Evolutionary conservation across 768 basidiomycete species (phyloP), one percentile per base, ranked within the genome.

Genomic region (Hydnomerulius pinastri): DNA sequence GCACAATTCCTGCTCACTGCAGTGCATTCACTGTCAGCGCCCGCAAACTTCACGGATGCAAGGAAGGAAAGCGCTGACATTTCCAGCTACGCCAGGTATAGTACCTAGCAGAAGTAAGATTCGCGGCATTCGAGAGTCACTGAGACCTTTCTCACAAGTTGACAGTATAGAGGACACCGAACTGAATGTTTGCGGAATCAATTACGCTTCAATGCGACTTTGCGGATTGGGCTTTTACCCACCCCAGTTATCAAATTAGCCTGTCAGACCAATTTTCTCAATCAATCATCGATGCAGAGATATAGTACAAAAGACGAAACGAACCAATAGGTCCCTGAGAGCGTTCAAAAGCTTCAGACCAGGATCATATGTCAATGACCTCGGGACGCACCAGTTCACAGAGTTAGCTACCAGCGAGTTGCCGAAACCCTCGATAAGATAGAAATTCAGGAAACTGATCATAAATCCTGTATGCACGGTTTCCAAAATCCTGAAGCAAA

Each of bases 401-500:
- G 12, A 53, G 28, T 23, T 27, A 12, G 33, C n/a, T 4, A 13
- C 32, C 17, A 29, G 11, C 4, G 7, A 4, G 24, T 49, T 35
- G n/a, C 44, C 37, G 18, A 56, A 56, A 25, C 39, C 30, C 23
- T 42, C 24, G 7, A 56, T 56, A 27, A 53, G 32, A 42, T 53
- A 56, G 13, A 21, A 41, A 36, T 56, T 51, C 7, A 53, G 20
- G 23, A 46, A 46, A 10, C 37, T 30, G 30, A 56, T 46, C 9
- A 30, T 38, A 15, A 56, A 23, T 23, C 33, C 51, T 12, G 46
- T 48, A 23, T 56, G 51, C 23, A 37, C 17, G 6, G 55, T 53
- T 40, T 56, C 55, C 7, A 53, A 29, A 21, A 45, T 40, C 46
- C 55, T 56, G 20, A n/a, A n/a, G n/a, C n/a, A n/a, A n/a, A n/a